A percentile compares a stretch with the other conserved stretches of the same genome.
Conservation (phyloP, 2,329 filamentous ascomycete species). For the Aspergillus transmontanensis region DNA sequence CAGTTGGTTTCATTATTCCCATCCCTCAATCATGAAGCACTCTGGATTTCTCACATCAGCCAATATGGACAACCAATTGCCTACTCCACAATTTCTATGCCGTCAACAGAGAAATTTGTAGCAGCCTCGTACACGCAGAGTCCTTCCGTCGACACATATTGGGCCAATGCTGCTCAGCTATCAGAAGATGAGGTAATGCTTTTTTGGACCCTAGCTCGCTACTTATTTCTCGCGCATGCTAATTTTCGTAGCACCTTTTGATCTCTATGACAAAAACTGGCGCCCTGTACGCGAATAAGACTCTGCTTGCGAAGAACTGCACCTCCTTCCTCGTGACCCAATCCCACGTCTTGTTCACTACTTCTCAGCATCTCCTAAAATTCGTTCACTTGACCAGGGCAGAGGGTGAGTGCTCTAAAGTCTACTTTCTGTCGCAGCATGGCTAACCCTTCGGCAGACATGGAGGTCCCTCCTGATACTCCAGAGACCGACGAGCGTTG, state of each 20-base stretch:
- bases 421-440: not conserved
- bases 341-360: slow-evolving; percentile 87
- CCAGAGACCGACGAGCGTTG: slow-evolving; percentile 91
- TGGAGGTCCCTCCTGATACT: slow-evolving; percentile 83
- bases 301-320: slow-evolving; percentile 77
- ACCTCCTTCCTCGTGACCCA: slow-evolving; percentile 85
- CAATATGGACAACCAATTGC: slow-evolving; percentile 28
- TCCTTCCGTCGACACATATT: slow-evolving; percentile 40
- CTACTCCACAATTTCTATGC: slow-evolving; percentile 34
- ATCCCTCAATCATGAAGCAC: slow-evolving; percentile 34
- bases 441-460: slow-evolving; percentile 54
- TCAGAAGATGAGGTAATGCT: slow-evolving; percentile 43
- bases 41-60: slow-evolving; percentile 41
- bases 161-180: slow-evolving; percentile 40
- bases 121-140: slow-evolving; percentile 32
- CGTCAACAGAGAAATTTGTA: slow-evolving; percentile 20
- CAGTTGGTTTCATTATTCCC: slow-evolving; percentile 42
- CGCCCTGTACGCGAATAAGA: slow-evolving; percentile 75
- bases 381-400: slow-evolving; percentile 78
- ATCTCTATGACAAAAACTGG: slow-evolving; percentile 76
- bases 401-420: slow-evolving; percentile 56
- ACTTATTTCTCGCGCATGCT: slow-evolving; percentile 10
- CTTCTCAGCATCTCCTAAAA: slow-evolving; percentile 88
- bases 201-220: not conserved
- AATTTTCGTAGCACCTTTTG: slow-evolving; percentile 45